Conservation (phyloP, 495 filamentous ascomycete genomes). For the Beverwykella pulmonaria region DNA sequence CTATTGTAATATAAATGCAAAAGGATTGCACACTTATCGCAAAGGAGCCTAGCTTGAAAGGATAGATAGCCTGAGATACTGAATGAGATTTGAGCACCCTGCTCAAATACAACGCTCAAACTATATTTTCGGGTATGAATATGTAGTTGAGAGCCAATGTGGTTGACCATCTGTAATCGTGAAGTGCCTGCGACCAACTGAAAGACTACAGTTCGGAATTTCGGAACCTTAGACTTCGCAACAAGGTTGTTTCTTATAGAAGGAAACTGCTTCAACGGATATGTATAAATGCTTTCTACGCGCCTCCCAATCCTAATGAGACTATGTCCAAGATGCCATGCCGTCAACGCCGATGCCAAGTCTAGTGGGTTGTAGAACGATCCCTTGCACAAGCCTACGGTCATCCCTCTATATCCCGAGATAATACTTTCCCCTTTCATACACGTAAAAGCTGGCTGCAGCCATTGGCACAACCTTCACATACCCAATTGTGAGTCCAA, state of each 20-base stretch:
- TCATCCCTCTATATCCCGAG: conserved; percentile 63
- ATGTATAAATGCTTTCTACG: neutral
- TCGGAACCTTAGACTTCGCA: too few relatives aligned
- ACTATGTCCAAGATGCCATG: neutral
- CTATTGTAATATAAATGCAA: too few relatives aligned
- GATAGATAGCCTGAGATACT: neutral
- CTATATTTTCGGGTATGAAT: too few relatives aligned
- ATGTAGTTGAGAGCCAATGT: too few relatives aligned
- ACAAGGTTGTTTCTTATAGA: neutral
- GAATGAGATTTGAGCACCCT: neutral
- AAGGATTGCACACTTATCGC: too few relatives aligned
- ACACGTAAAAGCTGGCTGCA: conserved; percentile 77
- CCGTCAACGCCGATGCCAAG: conserved; percentile 5
- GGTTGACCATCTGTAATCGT: too few relatives aligned
- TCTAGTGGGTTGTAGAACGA: neutral
- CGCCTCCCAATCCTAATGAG: neutral
- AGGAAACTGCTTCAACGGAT: neutral
- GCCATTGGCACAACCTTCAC: conserved; percentile 90
- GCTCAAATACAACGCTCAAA: too few relatives aligned
- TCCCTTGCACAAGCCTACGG: neutral
- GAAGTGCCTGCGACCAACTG: too few relatives aligned
- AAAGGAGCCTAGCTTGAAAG: too few relatives aligned
- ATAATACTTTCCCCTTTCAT: conserved; percentile 77
- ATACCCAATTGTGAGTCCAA: conserved; percentile 93
- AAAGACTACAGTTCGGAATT: too few relatives aligned